Conservation (phyloP, 352 stramenopile genomes). For the Globisporangium viniferum region DNA sequence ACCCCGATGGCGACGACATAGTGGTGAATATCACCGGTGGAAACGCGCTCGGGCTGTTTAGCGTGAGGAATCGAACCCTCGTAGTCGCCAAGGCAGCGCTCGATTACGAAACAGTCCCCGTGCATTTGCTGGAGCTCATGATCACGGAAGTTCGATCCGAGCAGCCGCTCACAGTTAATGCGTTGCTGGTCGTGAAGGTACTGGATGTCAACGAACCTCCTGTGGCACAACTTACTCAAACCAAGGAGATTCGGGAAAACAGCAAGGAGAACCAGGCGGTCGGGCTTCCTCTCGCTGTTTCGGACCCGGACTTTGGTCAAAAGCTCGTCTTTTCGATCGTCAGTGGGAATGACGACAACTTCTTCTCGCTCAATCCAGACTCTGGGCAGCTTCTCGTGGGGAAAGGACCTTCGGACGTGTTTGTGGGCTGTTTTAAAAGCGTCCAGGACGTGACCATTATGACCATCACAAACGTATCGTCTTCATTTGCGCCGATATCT, state of each 20-base stretch:
- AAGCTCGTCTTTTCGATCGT: conserved; percentile 6
- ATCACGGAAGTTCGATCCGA: conserved; percentile 1
- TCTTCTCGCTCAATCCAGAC: conserved; percentile 2
- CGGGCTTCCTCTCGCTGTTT: conserved; percentile 6
- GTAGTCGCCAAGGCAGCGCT: conserved; percentile 8
- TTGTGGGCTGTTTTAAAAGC: conserved; percentile 12
- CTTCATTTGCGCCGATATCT: neutral
- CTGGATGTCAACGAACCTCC: conserved; percentile 28
- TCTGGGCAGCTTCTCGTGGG: conserved; percentile 9
- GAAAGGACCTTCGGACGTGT: conserved; percentile 4
- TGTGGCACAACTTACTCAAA: conserved; percentile 17
- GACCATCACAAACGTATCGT: neutral
- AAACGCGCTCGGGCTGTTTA: conserved; percentile 6
- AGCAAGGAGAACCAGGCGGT: conserved; percentile 16
- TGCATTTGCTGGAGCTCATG: conserved; percentile 6
- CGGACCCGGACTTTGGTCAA: conserved; percentile 9
- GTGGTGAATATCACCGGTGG: conserved; percentile 5
- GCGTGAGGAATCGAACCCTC: neutral
- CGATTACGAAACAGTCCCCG: conserved; percentile 1
- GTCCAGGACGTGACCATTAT: neutral
- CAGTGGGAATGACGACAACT: conserved; percentile 7
- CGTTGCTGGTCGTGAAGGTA: conserved; percentile 12
- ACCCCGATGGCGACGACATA: conserved; percentile 8
- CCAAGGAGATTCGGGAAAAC: conserved; percentile 22
- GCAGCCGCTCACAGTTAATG: neutral